phyloP scores from a whole-genome alignment of 2,329 filamentous ascomycete genomes.

The Fusarium phyllophilum region DNA sequence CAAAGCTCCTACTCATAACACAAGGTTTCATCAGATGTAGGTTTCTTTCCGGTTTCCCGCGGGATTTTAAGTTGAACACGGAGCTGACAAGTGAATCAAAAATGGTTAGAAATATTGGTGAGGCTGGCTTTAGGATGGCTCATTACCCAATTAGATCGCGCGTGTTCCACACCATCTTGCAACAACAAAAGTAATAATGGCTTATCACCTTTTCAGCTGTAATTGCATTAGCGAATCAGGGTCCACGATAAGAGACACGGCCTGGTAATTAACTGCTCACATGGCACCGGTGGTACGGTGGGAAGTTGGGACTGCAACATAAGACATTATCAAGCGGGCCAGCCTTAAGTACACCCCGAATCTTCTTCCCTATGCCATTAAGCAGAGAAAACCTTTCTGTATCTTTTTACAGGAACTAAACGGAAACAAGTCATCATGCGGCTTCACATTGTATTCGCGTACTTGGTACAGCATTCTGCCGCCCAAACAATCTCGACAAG shows the following conservation, averaged over 20 bases:
- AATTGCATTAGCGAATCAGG: fast-evolving
- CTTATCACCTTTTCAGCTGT: background rate
- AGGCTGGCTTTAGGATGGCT: background rate
- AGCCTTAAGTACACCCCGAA: fast-evolving
- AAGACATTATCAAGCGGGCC: no score
- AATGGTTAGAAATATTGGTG: background rate
- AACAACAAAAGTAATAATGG: fast-evolving
- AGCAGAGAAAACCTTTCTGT: fast-evolving
- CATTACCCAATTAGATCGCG: background rate
- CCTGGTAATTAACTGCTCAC: fast-evolving
- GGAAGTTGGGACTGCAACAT: fast-evolving
- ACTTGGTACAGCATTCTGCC: background rate
- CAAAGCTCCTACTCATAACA: background rate
- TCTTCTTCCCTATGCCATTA: fast-evolving
- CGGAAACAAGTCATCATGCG: background rate
- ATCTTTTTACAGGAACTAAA: no score
- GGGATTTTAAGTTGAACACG: background rate
- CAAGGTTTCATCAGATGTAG: background rate
- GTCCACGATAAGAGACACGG: fast-evolving
- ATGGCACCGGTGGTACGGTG: background rate
- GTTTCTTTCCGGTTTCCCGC: no score
- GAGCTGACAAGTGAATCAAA: background rate
- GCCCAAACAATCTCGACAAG: background rate
- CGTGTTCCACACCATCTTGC: background rate
- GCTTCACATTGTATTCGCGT: fast-evolving